Evolutionary conservation across 2,329 filamentous ascomycete species (phyloP).

Genomic region (Pseudopyrenochaeta lycopersici): DNA sequence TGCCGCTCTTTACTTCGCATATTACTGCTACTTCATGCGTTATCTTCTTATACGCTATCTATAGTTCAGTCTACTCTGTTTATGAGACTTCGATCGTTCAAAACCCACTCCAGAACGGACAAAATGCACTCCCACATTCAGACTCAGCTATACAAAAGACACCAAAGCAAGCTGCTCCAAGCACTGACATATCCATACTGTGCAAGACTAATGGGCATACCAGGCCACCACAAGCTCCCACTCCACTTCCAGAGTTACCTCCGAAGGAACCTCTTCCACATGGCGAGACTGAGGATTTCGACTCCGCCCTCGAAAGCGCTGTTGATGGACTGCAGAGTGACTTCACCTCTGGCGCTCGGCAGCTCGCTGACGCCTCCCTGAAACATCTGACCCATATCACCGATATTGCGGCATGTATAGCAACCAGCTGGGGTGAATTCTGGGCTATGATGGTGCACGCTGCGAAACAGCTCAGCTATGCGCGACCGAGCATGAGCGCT

Average conservation of each 20-base stretch:
- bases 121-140: too few relatives aligned
- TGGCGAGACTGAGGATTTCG: slow-evolving; percentile 12
- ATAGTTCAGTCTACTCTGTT: too few relatives aligned
- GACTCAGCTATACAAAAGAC: too few relatives aligned
- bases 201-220: neutral
- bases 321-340: slow-evolving; percentile 18
- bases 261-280: neutral
- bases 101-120: too few relatives aligned
- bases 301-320: slow-evolving; percentile 7
- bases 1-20: neutral
- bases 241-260: neutral
- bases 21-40: neutral
- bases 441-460: slow-evolving; percentile 70
- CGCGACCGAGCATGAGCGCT: slow-evolving; percentile 66
- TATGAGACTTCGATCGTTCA: too few relatives aligned
- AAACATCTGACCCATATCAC: slow-evolving; percentile 58
- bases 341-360: slow-evolving; percentile 62
- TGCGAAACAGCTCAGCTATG: slow-evolving; percentile 62
- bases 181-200: neutral
- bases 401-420: slow-evolving; percentile 35
- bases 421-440: slow-evolving; percentile 52
- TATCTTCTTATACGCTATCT: neutral
- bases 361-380: slow-evolving; percentile 66
- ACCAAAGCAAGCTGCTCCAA: neutral
- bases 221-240: neutral